A percentile compares a stretch with the other conserved stretches of the same genome.
Conservation (phyloP, 495 filamentous ascomycete genomes). For the Xanthoparmelia taractica region DNA sequence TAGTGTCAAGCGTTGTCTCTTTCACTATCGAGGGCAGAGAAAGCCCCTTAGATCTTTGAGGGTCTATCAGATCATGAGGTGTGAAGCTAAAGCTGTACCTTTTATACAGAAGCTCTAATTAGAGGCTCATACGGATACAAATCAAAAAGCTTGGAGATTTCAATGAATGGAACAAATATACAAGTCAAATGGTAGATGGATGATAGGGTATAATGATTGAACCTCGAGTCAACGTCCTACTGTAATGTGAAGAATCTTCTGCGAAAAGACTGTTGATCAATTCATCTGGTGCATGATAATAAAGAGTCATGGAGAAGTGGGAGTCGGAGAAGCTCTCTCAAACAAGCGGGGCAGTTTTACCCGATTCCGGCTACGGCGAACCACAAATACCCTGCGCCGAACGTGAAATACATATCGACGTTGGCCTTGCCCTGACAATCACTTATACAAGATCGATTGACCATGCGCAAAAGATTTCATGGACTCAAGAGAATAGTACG, state of each 20-base stretch:
- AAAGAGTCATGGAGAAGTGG: neutral
- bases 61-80: neutral
- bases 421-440: neutral
- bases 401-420: neutral
- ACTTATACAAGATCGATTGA: constrained; percentile 21
- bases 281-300: too few relatives aligned
- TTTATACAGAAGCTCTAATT: neutral
- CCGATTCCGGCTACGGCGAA: constrained; percentile 10
- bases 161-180: neutral
- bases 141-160: neutral
- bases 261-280: too few relatives aligned
- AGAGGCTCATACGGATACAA: neutral
- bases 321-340: neutral
- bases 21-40: neutral
- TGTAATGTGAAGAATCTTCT: neutral
- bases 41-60: neutral
- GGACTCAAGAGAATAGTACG: constrained; percentile 55
- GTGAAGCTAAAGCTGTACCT: neutral
- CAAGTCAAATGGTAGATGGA: neutral
- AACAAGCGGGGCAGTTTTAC: constrained; percentile 9
- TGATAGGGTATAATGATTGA: neutral
- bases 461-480: constrained; percentile 54
- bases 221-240: neutral
- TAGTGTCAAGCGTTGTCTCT: neutral
- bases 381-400: neutral